Conservation (phyloP, 768 basidiomycete species). For the Russula foetens region DNA sequence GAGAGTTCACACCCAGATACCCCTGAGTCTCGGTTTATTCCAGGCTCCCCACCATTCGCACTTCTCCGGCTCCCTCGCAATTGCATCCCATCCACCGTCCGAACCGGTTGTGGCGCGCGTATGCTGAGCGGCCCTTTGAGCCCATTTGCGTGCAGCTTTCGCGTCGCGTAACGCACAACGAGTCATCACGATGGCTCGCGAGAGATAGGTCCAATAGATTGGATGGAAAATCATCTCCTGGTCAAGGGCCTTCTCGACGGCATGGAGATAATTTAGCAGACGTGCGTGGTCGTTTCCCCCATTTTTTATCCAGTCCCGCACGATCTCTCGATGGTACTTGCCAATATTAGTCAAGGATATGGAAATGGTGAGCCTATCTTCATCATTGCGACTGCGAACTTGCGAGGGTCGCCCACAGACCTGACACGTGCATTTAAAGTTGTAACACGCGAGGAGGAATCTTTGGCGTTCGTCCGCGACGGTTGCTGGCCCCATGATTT, state of each 20-base stretch:
- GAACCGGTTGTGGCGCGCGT: neutral
- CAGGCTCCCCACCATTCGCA: conserved; percentile 6
- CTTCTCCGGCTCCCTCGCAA: conserved; percentile 3
- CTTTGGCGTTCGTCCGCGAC: conserved; percentile 22
- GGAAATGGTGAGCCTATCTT: neutral
- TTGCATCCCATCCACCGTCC: conserved; percentile 11
- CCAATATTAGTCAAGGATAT: neutral
- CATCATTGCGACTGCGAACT: conserved; percentile 12
- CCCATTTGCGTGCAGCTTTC: conserved; percentile 3
- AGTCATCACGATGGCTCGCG: neutral
- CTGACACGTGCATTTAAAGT: conserved; percentile 28
- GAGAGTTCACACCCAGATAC: neutral
- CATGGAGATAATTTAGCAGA: neutral
- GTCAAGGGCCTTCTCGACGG: neutral
- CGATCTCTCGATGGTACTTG: conserved; percentile 1
- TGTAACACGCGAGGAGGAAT: conserved; percentile 24
- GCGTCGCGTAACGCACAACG: neutral
- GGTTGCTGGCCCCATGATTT: neutral
- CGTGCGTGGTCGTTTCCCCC: neutral
- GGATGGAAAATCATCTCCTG: conserved; percentile 6
- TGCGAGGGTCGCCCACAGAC: conserved; percentile 23
- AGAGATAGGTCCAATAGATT: neutral
- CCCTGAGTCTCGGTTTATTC: neutral
- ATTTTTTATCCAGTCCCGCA: neutral
- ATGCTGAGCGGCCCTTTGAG: conserved; percentile 2